Evolutionary conservation across 352 stramenopile species (phyloP), one percentile per base, ranked within the genome.

Genomic region (Phytophthora crassamura): DNA sequence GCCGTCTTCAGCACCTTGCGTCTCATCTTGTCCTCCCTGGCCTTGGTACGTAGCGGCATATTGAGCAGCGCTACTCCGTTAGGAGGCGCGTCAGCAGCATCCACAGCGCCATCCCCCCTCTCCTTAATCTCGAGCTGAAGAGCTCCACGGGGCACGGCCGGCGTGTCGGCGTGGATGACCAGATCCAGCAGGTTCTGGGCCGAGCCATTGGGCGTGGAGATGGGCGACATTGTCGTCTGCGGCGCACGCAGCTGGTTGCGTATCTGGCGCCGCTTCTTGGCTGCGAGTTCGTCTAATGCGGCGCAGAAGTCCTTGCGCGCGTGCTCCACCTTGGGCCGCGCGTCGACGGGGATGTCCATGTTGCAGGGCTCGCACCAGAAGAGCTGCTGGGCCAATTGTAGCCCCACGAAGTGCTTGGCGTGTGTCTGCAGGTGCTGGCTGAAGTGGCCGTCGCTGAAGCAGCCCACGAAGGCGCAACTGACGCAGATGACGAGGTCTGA

Each of bases 321-420:
- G 8, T 75, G 65, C 46, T 82, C 74, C 0, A 84, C 68, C 34
- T 86, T 88, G 11, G 62, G 36, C 18, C 76, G 74, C 5, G 43
- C 64, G 20, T 64, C 49, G 1, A 59, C 39, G 4, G 73, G 57
- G 36, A 90, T 71, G 48, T 90, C 78, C 43, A 77, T 72, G 22
- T 73, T 71, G 57, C 81, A 90, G 14, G 81, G 77, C 14, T 67
- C 64, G 15, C 69, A 91, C 77, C 79, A 91, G 42, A 90, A 87
- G 12, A 67, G 81, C 46, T 77, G 66, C 14, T 77, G 72, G 8
- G 63, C 78, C 32, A 82, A 47, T 45, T 86, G 72, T 20, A 90
- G 75, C 11, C 70, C 72, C 16, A 89, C 77, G 49, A 81, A 89
- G 55, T 91, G 83, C 59, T 91, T 91, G 5, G 79, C 28, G 38